Evolutionary conservation across 495 filamentous ascomycete species (phyloP).

Genomic region (Penicillium robsamsonii): DNA sequence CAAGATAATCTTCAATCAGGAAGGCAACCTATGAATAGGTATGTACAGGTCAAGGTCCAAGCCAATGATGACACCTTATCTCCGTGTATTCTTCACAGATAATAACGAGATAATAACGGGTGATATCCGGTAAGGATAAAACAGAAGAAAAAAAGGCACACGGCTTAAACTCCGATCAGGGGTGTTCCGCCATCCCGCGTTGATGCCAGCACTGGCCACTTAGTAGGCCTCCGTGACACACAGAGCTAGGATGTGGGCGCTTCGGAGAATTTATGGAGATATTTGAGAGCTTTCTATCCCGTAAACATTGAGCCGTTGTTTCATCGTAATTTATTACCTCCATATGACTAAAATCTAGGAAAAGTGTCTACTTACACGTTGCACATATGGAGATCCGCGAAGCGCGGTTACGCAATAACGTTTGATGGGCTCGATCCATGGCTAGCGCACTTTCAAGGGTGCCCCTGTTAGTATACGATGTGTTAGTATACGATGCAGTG

Average conservation of each 20-base stretch:
- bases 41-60: neutral
- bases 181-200: slow-evolving; percentile 13
- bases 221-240: slow-evolving; percentile 1
- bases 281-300: neutral
- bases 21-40: neutral
- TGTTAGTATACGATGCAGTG: neutral
- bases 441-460: slow-evolving; percentile 1
- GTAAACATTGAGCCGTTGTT: slow-evolving; percentile 10
- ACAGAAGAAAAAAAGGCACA: slow-evolving; percentile 2
- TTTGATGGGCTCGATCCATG: neutral
- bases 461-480: neutral
- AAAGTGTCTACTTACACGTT: neutral
- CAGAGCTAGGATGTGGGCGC: slow-evolving; percentile 11
- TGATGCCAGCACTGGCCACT: slow-evolving; percentile 29
- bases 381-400: slow-evolving; percentile 18
- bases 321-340: slow-evolving; percentile 6
- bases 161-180: slow-evolving; percentile 23
- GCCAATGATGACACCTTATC: neutral
- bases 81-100: neutral
- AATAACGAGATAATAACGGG: neutral
- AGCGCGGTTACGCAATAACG: slow-evolving; percentile 30
- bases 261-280: slow-evolving; percentile 23
- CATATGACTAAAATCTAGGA: neutral
- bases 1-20: neutral
- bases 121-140: neutral